Evolutionary conservation across 768 basidiomycete genomes (phyloP), one percentile per base, ranked within the genome.

Genomic region (Omphalotus guepiniiformis): DNA sequence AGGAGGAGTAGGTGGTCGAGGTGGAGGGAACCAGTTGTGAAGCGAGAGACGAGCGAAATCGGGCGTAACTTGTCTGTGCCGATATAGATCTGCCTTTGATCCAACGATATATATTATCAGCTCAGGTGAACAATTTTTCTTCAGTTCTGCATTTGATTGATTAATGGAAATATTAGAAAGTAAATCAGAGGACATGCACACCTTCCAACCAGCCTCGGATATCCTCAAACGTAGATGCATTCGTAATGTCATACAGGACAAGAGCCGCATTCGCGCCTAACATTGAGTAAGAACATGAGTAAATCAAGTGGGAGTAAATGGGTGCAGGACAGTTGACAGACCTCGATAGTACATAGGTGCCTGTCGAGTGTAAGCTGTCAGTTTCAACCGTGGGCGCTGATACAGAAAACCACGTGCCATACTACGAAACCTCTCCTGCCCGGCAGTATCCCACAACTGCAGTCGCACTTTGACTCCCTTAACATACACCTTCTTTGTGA

Each of bases 291-390:
- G 46, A 39, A 47, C 39, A 35, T 52, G 16, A 39, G 47, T 47
- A 34, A 48, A 50, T 49, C 54, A 51, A 48, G n/a, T 36, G 27
- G n/a, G n/a, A n/a, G n/a, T n/a, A n/a, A n/a, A n/a, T n/a, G n/a
- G n/a, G n/a, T n/a, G 21, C 36, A n/a, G 6, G 19, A 39, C 11
- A 4, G 6, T 8, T 51, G 21, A 56, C 62, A 34, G 41, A 75
- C 76, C 78, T 69, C 92, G 83, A 76, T 94, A 94, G 73, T 94
- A 95, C 85, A 95, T 93, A 56, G 90, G 91, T 58, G 93, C 93
- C 91, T 91, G 58, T 40, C 37, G 53, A 49, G 36, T 22, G 37
- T 25, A 8, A 28, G 23, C 28, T n/a, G 18, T 40, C 39, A 32
- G 42, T 39, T 29, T 5, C 23, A 19, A 21, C 39, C 26, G 21